phyloP scores from a whole-genome alignment of 805 yeast species.

The Hanseniaspora clermontiae region DNA sequence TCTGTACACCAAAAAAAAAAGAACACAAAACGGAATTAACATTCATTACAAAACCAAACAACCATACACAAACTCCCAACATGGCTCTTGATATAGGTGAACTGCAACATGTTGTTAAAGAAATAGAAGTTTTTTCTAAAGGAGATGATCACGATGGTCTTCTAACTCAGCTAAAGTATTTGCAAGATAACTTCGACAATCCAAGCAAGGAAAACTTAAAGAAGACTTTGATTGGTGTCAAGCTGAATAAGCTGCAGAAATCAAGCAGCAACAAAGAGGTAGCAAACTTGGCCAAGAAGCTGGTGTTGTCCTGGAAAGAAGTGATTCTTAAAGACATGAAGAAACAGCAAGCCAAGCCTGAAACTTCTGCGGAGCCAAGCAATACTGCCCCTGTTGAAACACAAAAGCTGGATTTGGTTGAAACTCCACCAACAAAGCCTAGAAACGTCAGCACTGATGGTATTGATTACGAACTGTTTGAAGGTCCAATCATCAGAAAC shows the following conservation, averaged over 20 bases:
- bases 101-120: constrained; percentile 5
- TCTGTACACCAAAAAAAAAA: too few relatives aligned
- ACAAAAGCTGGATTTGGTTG: constrained; percentile 8
- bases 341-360: constrained; percentile 14
- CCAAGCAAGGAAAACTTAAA: constrained; percentile 80
- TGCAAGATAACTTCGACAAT: constrained; percentile 52
- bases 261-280: constrained; percentile 49
- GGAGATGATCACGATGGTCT: constrained; percentile 47
- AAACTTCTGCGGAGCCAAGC: constrained; percentile 14
- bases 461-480: constrained; percentile 35
- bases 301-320: constrained; percentile 84
- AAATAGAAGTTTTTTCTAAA: constrained; percentile 25
- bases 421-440: constrained; percentile 31
- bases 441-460: constrained; percentile 76
- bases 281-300: constrained; percentile 58
- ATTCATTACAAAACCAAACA: not conserved
- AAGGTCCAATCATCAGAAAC: constrained; percentile 37
- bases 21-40: too few relatives aligned
- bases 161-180: constrained; percentile 14
- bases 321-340: constrained; percentile 57
- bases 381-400: not conserved
- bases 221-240: constrained; percentile 92
- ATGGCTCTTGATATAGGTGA: constrained; percentile 9
- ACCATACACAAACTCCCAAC: too few relatives aligned
- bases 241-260: constrained; percentile 76